Conservation (phyloP, 495 filamentous ascomycete genomes). For the Astrothelium subdiscretum region DNA sequence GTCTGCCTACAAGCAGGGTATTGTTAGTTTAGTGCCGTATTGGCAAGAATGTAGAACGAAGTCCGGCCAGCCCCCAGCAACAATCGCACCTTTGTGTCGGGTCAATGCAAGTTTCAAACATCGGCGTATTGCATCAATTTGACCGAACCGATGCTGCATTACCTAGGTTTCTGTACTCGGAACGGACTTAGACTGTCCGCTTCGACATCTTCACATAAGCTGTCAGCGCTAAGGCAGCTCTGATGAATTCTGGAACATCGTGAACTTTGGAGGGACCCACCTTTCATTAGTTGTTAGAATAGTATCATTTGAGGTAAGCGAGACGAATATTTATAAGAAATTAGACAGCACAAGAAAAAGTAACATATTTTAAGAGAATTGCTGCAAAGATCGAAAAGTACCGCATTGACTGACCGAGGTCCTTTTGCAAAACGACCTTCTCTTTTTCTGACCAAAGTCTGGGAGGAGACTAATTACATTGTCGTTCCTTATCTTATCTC, state of each 20-base stretch:
- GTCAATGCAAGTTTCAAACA: neutral
- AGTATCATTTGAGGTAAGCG: too few species aligned
- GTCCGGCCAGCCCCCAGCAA: neutral
- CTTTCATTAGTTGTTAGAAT: too few species aligned
- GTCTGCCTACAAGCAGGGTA: neutral
- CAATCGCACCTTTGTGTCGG: neutral
- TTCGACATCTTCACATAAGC: neutral
- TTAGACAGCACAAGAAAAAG: too few species aligned
- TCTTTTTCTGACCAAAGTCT: too few species aligned
- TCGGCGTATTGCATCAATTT: neutral
- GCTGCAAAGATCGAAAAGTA: too few species aligned
- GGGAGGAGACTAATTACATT: too few species aligned
- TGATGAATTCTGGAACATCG: neutral
- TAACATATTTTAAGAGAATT: too few species aligned
- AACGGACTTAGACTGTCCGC: neutral
- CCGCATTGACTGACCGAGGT: too few species aligned
- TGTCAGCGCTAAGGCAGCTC: neutral
- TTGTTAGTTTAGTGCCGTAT: neutral
- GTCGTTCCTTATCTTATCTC: too few species aligned
- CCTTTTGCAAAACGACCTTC: too few species aligned
- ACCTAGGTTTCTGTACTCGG: neutral
- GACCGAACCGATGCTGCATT: neutral
- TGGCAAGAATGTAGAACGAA: neutral
- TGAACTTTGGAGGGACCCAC: too few species aligned
- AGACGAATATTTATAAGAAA: too few species aligned